These are phyloP conservation scores for Pythium sp. DNA, from an alignment of 352 stramenopile genomes.

Conservation along the genomic window DNA sequence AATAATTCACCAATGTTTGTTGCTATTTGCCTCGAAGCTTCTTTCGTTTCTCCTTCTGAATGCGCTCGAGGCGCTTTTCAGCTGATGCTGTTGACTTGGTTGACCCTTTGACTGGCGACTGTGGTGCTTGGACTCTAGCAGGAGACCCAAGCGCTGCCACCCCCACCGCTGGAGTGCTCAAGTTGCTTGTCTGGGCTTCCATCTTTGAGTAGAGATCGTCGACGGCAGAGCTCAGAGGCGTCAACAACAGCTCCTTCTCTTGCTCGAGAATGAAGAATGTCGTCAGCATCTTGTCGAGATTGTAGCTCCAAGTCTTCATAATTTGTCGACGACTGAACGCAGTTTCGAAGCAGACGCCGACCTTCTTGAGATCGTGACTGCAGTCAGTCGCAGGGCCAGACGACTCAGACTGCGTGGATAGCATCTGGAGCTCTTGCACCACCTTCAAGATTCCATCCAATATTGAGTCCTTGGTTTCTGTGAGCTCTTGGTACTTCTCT, in stretches of 20 bases:
- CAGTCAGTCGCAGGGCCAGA: background rate
- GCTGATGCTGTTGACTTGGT: constrained; percentile 3
- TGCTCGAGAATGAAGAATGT: constrained; percentile 10
- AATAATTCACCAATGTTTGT: background rate
- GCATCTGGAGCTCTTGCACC: background rate
- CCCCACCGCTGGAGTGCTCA: background rate
- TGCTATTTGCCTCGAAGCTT: constrained; percentile 2
- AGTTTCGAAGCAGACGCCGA: constrained; percentile 1
- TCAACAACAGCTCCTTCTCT: background rate
- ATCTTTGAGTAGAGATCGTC: constrained; percentile 17
- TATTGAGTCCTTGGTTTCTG: background rate
- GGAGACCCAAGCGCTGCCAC: background rate
- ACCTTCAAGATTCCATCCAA: background rate
- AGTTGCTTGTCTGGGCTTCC: background rate
- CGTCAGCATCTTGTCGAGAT: constrained; percentile 4
- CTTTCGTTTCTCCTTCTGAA: constrained; percentile 22
- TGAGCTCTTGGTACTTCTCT: constrained; percentile 8
- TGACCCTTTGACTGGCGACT: background rate
- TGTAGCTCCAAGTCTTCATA: constrained; percentile 1
- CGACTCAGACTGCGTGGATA: background rate
- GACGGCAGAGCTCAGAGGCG: background rate
- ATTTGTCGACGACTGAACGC: constrained; percentile 5
- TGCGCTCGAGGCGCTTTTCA: constrained; percentile 19
- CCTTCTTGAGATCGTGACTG: constrained; percentile 5
- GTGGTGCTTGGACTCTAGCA: background rate